Evolutionary conservation across 176 grass and related monocot species (phyloP).

Genomic region (Elaeis guineensis): DNA sequence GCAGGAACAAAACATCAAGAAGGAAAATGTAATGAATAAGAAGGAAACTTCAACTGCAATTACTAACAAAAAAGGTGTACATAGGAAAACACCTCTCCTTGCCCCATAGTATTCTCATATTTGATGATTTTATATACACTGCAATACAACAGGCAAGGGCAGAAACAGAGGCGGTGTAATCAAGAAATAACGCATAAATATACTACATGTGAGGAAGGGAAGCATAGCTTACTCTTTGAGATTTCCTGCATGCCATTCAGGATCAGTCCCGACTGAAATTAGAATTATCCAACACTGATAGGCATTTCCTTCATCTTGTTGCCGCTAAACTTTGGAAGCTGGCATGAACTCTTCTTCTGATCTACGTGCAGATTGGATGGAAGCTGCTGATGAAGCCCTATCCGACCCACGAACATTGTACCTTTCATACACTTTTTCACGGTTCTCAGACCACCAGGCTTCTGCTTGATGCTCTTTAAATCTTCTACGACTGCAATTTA

Average conservation of each 20-base stretch:
- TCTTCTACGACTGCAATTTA: conserved; percentile 49
- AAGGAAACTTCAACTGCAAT: background rate
- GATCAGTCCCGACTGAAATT: background rate
- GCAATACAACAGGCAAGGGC: conserved; percentile 6
- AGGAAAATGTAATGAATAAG: background rate
- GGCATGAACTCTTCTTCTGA: conserved; percentile 5
- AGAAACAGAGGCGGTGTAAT: background rate
- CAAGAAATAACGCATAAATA: background rate
- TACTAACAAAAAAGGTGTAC: conserved; percentile 7
- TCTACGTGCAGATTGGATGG: conserved; percentile 51
- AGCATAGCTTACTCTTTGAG: background rate
- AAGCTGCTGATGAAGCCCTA: conserved; percentile 63
- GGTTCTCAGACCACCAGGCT: conserved; percentile 95
- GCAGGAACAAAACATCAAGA: background rate
- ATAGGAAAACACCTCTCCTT: conserved; percentile 1
- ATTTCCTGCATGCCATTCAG: background rate
- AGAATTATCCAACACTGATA: background rate
- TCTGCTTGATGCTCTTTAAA: conserved; percentile 96
- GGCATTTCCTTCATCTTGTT: background rate
- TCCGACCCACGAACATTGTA: conserved; percentile 80
- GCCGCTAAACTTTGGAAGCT: background rate
- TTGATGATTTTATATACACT: conserved; percentile 13
- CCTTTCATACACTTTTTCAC: conserved; percentile 76
- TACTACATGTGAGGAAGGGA: background rate
- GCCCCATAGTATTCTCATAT: background rate